Conservation (phyloP, 805 yeast species). For the Barnettozyma pratensis region DNA sequence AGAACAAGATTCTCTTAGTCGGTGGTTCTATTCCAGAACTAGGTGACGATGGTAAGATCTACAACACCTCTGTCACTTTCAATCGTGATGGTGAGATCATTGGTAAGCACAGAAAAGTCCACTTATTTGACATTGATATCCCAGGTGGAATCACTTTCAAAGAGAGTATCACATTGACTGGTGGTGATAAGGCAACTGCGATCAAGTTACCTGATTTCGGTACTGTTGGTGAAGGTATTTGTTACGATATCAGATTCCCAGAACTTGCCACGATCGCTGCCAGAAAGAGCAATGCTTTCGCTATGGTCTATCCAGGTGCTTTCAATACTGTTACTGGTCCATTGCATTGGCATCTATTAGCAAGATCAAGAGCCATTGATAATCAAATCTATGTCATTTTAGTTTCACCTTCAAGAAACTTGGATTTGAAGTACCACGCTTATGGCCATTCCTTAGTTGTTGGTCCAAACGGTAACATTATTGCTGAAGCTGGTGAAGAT, state of each 20-base stretch:
- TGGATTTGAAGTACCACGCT: constrained; percentile 50
- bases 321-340: constrained; percentile 88
- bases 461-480: constrained; percentile 56
- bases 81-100: constrained; percentile 72
- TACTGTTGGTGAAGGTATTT: constrained; percentile 78
- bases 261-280: constrained; percentile 73
- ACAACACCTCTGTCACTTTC: constrained; percentile 76
- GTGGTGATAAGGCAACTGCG: constrained; percentile 81
- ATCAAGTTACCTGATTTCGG: constrained; percentile 31
- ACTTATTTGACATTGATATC: constrained; percentile 87
- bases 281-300: constrained; percentile 57
- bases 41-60: constrained; percentile 46
- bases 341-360: constrained; percentile 75
- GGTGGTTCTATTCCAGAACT: constrained; percentile 96
- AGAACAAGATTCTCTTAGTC: constrained; percentile 57
- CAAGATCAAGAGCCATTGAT: constrained; percentile 71
- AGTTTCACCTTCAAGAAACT: constrained; percentile 88
- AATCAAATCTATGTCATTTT: constrained; percentile 68
- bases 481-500: constrained; percentile 75
- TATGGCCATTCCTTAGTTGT: constrained; percentile 67
- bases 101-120: constrained; percentile 88
- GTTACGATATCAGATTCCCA: constrained; percentile 81
- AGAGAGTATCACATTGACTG: constrained; percentile 72
- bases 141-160: constrained; percentile 90
- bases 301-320: constrained; percentile 83